These are phyloP conservation scores for Mortierella claussenii DNA, from an alignment of 192 early-diverging fungal species.

Conservation along the genomic window DNA sequence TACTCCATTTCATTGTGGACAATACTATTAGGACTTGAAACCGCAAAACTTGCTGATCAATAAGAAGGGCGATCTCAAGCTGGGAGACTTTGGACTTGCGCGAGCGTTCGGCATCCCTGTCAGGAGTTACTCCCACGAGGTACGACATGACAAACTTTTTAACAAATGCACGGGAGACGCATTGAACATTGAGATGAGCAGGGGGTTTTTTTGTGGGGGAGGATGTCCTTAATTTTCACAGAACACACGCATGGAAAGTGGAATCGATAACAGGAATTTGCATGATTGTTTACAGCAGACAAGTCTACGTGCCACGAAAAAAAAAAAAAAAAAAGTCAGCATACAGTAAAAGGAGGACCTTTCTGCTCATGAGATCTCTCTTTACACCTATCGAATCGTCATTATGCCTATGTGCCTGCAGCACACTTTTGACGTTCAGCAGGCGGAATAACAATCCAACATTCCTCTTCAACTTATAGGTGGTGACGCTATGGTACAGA, in stretches of 20 bases:
- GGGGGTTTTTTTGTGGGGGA: slow-evolving; percentile 1
- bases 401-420: no score
- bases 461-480: slow-evolving; percentile 43
- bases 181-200: slow-evolving; percentile 2
- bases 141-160: slow-evolving; percentile 25
- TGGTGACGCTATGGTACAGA: slow-evolving; percentile 90
- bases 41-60: slow-evolving; percentile 95
- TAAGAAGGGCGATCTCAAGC: slow-evolving; percentile 86
- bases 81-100: slow-evolving; percentile 96
- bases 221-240: not conserved
- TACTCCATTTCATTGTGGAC: no score
- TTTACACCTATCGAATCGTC: no score
- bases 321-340: not conserved
- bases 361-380: not conserved
- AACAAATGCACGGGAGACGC: not conserved
- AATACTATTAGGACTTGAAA: slow-evolving; percentile 89
- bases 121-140: slow-evolving; percentile 86
- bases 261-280: slow-evolving; percentile 10
- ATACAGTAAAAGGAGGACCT: not conserved
- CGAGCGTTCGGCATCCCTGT: slow-evolving; percentile 97
- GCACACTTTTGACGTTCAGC: no score
- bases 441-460: no score
- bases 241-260: no score
- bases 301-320: not conserved
- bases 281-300: slow-evolving; percentile 17